Conservation (phyloP, 2,329 filamentous ascomycete species). For the Penicillium fuscoglaucum region DNA sequence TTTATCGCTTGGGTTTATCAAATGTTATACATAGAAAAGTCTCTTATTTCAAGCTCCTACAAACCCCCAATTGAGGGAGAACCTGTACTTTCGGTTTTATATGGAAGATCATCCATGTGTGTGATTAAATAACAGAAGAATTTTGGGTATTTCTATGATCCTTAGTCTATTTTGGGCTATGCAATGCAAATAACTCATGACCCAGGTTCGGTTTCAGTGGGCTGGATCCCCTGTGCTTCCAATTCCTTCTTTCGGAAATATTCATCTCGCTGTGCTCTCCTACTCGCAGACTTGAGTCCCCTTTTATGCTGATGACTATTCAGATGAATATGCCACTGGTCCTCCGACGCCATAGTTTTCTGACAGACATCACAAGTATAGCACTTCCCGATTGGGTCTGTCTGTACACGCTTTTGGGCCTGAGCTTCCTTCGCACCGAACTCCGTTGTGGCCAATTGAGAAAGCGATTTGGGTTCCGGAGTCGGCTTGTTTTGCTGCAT, state of each 20-base stretch:
- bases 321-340: slow-evolving; percentile 60
- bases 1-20: background rate
- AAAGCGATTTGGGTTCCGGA: slow-evolving; percentile 59
- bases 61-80: background rate
- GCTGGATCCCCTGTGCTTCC: slow-evolving; percentile 11
- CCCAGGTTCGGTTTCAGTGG: background rate
- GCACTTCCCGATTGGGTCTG: slow-evolving; percentile 53
- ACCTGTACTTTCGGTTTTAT: background rate
- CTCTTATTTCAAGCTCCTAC: background rate
- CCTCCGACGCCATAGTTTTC: slow-evolving; percentile 55
- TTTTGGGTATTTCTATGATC: slow-evolving; percentile 3
- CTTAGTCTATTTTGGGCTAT: background rate
- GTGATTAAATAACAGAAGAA: background rate
- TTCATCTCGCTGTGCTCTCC: slow-evolving; percentile 32
- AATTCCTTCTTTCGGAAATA: slow-evolving; percentile 32
- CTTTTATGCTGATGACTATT: slow-evolving; percentile 60
- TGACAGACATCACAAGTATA: slow-evolving; percentile 68
- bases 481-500: slow-evolving; percentile 64
- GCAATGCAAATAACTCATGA: background rate
- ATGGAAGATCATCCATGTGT: background rate
- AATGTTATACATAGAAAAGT: too few species aligned
- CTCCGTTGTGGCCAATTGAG: slow-evolving; percentile 56
- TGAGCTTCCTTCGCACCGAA: slow-evolving; percentile 58
- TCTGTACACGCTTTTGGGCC: slow-evolving; percentile 40
- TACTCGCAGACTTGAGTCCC: slow-evolving; percentile 48